Conservation (phyloP, 1,284 basidiomycete species). For the Malassezia restricta region DNA sequence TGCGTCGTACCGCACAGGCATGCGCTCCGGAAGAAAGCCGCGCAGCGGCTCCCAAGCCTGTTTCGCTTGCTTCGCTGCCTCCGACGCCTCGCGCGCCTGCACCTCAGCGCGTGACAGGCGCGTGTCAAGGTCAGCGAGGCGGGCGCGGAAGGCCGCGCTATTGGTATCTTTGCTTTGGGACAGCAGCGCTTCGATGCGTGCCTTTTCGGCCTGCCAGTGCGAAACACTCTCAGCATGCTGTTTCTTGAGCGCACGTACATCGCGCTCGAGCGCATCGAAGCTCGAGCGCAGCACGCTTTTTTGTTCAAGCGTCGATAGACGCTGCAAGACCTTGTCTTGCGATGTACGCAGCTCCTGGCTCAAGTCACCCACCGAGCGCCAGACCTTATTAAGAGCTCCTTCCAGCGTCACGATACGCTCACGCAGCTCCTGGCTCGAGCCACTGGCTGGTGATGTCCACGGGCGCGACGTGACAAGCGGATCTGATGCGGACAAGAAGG, state of each 20-base stretch:
- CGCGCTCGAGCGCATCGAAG: neutral
- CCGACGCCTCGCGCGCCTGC: neutral
- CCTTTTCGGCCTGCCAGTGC: slow-evolving; percentile 7
- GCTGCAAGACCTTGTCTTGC: neutral
- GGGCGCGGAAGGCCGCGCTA: neutral
- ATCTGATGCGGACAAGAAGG: neutral
- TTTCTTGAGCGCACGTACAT: slow-evolving; percentile 1
- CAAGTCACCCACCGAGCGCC: slow-evolving; percentile 3
- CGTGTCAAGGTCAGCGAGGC: slow-evolving; percentile 1
- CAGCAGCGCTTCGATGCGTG: neutral
- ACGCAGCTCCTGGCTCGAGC: neutral
- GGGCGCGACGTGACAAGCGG: neutral
- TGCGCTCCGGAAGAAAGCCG: slow-evolving; percentile 38
- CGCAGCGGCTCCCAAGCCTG: slow-evolving; percentile 1
- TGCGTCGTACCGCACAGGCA: slow-evolving; percentile 47
- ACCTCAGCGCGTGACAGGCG: neutral
- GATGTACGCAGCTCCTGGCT: neutral
- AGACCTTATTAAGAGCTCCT: slow-evolving; percentile 7
- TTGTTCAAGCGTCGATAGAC: neutral
- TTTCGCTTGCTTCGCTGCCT: slow-evolving; percentile 4
- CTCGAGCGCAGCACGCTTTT: neutral
- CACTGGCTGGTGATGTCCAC: neutral
- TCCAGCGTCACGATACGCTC: slow-evolving; percentile 8
- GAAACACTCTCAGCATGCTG: neutral
- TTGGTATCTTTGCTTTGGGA: neutral